Base-by-base conservation (phyloP, 441 rosid genomes). In the Eutrema salsugineum region DNA sequence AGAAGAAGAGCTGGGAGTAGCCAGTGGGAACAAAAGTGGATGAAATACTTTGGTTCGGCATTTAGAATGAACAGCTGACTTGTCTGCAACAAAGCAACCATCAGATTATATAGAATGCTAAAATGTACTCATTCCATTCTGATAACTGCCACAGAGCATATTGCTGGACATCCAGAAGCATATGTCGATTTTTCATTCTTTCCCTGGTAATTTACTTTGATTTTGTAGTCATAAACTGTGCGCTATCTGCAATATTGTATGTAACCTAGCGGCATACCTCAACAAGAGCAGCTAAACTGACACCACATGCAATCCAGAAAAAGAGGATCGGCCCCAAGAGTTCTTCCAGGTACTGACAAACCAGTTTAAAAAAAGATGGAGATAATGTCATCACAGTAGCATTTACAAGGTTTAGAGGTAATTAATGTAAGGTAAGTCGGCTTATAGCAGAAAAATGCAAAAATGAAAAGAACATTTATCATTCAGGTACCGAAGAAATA, bases 11-110 rank as follows among this genome's bases (percentile, higher is more conserved):
- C 97, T 62, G 99, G 97, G 81, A 96, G 94, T 78, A 96, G 91
- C 99, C 99, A 93, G 35, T 78, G 82, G 80, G 93, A 90, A 77
- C 94, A 91, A 76, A 83, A 87, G 84, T 87, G 97, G 76, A 96
- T 75, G 80, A 96, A 96, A 80, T 77, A 78, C 72, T 86, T 78
- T 6, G 97, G 94, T 77, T 93, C 93, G 40, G 89, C 83, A 64
- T 86, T 88, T 58, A 70, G 81, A 71, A 90, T 76, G 67, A 93
- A 90, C 76, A 90, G 84, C 35, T 84, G 84, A 10, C 98, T 77
- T 78, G 87, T 84, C 97, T 91, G 84, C 78, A 73, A 73, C 28
- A 72, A 44, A 82, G 69, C 12, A 71, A 39, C 42, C 32, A 74
- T 59, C 54, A 60, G 63, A 71, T 63, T 20, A 51, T 38, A 47